These are phyloP conservation scores for Arthrobotrys entomopaga DNA, from an alignment of 2,329 filamentous ascomycete species.

Conservation along the genomic window DNA sequence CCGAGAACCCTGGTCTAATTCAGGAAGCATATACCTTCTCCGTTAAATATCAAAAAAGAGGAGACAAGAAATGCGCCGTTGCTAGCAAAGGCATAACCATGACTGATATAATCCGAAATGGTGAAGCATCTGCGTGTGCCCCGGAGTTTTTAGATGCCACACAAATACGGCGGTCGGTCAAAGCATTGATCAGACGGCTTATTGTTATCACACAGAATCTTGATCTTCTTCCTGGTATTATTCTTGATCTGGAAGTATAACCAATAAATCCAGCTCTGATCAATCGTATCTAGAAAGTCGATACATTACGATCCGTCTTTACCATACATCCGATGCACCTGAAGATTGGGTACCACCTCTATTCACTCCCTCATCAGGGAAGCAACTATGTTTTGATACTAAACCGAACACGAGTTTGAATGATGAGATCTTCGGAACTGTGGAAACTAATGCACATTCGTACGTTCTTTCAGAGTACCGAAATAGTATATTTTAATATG, in stretches of 20 bases:
- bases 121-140: constrained; percentile 1
- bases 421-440: constrained; percentile 55
- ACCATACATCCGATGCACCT: constrained; percentile 58
- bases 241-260: neutral
- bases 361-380: constrained; percentile 56
- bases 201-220: constrained; percentile 58
- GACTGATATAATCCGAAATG: constrained; percentile 17
- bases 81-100: constrained; percentile 36
- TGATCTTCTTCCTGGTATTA: constrained; percentile 57
- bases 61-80: constrained; percentile 33
- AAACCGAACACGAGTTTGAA: constrained; percentile 31
- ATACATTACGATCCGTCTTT: constrained; percentile 59
- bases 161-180: constrained; percentile 44
- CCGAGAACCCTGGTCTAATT: constrained; percentile 58
- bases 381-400: constrained; percentile 44
- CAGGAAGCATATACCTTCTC: constrained; percentile 59
- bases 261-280: constrained; percentile 19
- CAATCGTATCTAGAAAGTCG: constrained; percentile 55
- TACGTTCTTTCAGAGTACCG: constrained; percentile 14
- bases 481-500: neutral
- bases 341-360: constrained; percentile 57
- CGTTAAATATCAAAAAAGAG: constrained; percentile 56
- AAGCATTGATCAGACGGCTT: constrained; percentile 57
- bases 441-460: constrained; percentile 58
- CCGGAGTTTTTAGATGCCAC: constrained; percentile 22